Evolutionary conservation across 768 basidiomycete species (phyloP).

Genomic region (Pleurotus sapidus): DNA sequence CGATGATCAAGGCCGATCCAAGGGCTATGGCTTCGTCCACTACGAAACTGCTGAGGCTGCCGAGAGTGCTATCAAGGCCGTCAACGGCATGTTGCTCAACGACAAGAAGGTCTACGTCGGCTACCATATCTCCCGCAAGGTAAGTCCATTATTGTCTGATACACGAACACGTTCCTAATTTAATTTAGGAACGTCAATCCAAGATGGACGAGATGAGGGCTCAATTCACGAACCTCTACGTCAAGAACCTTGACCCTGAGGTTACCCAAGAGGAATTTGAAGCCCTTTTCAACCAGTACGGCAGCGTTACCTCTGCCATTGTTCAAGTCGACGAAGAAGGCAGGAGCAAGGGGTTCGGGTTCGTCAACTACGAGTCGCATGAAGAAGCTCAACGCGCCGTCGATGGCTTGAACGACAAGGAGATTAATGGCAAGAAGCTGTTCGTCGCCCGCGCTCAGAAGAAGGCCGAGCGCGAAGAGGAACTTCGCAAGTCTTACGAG

Average conservation of each 20-base stretch:
- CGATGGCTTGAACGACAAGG: constrained; percentile 83
- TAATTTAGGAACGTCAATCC: constrained; percentile 83
- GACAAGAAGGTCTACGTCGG: constrained; percentile 99
- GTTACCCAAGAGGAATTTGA: constrained; percentile 85
- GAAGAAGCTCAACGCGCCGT: constrained; percentile 91
- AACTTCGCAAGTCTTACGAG: constrained; percentile 91
- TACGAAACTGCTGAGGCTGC: constrained; percentile 98
- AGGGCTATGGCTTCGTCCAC: constrained; percentile 98
- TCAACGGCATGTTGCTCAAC: constrained; percentile 98
- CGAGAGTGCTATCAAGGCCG: constrained; percentile 94
- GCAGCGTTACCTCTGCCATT: constrained; percentile 86
- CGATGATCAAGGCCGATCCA: constrained; percentile 92
- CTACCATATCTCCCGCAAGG: constrained; percentile 96
- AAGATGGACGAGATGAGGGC: constrained; percentile 98
- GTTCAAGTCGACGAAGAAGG: constrained; percentile 83
- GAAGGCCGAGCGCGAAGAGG: constrained; percentile 97
- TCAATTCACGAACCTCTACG: constrained; percentile 97
- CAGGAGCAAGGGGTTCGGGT: constrained; percentile 96
- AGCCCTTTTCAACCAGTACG: constrained; percentile 73
- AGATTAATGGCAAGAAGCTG: constrained; percentile 83
- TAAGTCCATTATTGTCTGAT: constrained; percentile 23
- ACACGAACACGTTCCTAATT: neutral
- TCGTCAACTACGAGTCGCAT: constrained; percentile 94
- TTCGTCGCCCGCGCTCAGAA: constrained; percentile 98
- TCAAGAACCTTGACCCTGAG: constrained; percentile 93